These are phyloP conservation scores for Artomyces pyxidatus DNA, from an alignment of 768 basidiomycete genomes.

Conservation along the genomic window DNA sequence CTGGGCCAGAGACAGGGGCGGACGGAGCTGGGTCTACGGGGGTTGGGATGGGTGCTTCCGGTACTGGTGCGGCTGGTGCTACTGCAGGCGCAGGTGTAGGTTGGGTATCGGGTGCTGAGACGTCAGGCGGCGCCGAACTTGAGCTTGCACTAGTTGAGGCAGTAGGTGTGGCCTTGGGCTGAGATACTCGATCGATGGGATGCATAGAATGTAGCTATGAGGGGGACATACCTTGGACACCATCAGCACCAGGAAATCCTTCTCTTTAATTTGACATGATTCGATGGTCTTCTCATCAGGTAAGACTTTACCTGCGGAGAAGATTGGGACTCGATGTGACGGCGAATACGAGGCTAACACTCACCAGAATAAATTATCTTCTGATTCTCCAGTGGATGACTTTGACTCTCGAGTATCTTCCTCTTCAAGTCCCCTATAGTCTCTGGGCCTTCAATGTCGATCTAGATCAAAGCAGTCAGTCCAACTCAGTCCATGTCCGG, in stretches of 20 bases:
- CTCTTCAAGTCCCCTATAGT: slow-evolving; percentile 74
- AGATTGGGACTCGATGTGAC: neutral
- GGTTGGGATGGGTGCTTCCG: slow-evolving; percentile 27
- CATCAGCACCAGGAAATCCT: slow-evolving; percentile 99
- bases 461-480: slow-evolving; percentile 30
- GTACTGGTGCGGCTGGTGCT: slow-evolving; percentile 25
- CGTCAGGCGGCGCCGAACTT: slow-evolving; percentile 19
- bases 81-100: slow-evolving; percentile 24
- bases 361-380: slow-evolving; percentile 94
- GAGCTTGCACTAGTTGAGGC: slow-evolving; percentile 23
- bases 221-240: slow-evolving; percentile 74
- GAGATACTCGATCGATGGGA: neutral
- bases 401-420: slow-evolving; percentile 73
- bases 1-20: slow-evolving; percentile 23
- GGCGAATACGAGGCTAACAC: slow-evolving; percentile 15
- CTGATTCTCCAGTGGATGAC: slow-evolving; percentile 65
- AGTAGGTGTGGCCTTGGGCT: slow-evolving; percentile 51
- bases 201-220: neutral
- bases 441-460: slow-evolving; percentile 71
- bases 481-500: too few species aligned
- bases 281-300: slow-evolving; percentile 81
- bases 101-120: slow-evolving; percentile 24
- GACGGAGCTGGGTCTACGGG: slow-evolving; percentile 25
- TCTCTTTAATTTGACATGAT: slow-evolving; percentile 91
- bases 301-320: slow-evolving; percentile 75